Base-by-base conservation (phyloP, 768 basidiomycete species). In the Psilocybe subaeruginosa region DNA sequence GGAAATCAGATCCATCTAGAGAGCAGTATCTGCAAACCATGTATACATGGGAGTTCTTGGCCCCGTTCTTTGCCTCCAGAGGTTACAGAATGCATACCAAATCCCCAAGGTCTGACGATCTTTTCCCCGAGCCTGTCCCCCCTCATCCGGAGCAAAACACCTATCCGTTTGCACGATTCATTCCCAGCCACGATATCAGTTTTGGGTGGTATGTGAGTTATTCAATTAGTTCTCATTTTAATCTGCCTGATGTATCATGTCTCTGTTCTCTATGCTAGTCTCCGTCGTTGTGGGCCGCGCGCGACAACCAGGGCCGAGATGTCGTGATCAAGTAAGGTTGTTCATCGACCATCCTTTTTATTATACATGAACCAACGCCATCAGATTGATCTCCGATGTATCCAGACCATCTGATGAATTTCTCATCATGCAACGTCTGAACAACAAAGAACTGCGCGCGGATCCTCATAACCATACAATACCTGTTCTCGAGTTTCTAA, bases 21-120 rank as follows among this genome's bases (percentile, higher is more conserved):
- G 9, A 12, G 1, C 12, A 6, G 3, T 29, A n/a, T 29, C 4
- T 17, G 1, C 17, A 16, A 0, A 27, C 48, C 1, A 16, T 29
- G 5, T 39, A 54, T 19, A 35, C 72, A 59, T 67, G 72, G 72
- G 12, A 70, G 37, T 64, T 68, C 27, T 31, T 66, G 29, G 11
- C 14, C 1, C 65, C 65, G 6, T 66, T 60, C 61, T 68, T 68
- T 51, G 64, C 66, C 11, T 30, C 59, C 17, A 52, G 57, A 2
- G 66, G 64, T 0, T 68, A 68, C 43, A 58, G 23, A 0, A 37
- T 68, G 2, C 64, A 61, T 27, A 16, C 6, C 0, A 62, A 48
- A 8, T 17, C 23, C 8, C 17, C 39, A 17, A 31, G 35, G 3
- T 37, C 27, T 2, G 45, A 29, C 1, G 53, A 45, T 14, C 8